Evolutionary conservation across 805 yeast species (phyloP), one percentile per base, ranked within the genome.

Genomic region (Teunomyces lycoperdinae): DNA sequence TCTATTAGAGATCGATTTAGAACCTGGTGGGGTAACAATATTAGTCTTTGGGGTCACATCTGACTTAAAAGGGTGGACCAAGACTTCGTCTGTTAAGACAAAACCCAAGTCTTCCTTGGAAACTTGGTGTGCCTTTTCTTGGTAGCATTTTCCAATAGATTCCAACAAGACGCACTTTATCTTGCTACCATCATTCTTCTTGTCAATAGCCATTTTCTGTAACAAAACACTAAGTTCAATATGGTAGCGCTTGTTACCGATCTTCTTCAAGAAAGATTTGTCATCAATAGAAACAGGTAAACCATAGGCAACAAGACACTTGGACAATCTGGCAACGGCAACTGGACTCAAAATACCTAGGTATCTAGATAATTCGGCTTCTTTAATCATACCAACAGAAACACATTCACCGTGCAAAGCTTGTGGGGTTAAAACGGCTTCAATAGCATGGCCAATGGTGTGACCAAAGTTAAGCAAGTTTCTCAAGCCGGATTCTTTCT

Each of bases 381-480:
- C 99, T 60, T 84, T 79, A 30, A 94, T 84, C 79, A 90, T 87
- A 54, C 99, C 99, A 51, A 94, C 79, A n/a, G 98, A 79, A n/a
- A 94, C 99, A 78, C 99, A 94, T 70, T 94, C 99, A 50, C 99
- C 99, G 62, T 94, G 99, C 40, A 94, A 77, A 20, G 96, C 94
- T 66, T 91, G 89, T 7, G 99, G 99, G 3, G 98, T 91, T 52
- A 94, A 76, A 31, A 94, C 83, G n/a, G 99, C 98, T 73, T 94
- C 99, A 55, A 87, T 90, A 16, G 99, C 99, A 66, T 94, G 99
- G 40, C 99, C 99, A 58, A 94, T 91, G 27, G 97, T 81, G 67
- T 94, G 99, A 31, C 99, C 99, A 63, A 92, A 94, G 69, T 94
- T 94, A 50, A 94, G 77, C 54, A 94, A 71, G 67, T 94, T 94